These are phyloP conservation scores for Lichtheimia ornata DNA, from an alignment of 371 early-diverging fungal genomes.

Conservation along the genomic window DNA sequence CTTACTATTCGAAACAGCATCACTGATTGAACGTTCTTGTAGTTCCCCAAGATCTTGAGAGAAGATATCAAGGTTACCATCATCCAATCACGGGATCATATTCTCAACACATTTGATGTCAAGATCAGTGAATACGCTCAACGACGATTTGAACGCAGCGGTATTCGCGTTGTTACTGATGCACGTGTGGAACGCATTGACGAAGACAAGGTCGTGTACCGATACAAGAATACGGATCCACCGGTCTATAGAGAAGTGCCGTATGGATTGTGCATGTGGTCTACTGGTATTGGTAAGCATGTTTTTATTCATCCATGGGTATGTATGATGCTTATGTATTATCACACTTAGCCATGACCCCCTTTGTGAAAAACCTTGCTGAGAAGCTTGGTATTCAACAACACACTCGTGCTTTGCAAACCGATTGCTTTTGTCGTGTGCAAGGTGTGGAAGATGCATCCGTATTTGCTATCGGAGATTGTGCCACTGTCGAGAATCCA, in stretches of 20 bases:
- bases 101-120: conserved; percentile 82
- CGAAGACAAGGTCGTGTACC: conserved; percentile 32
- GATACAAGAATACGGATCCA: conserved; percentile 20
- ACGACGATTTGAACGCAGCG: conserved; percentile 70
- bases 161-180: conserved; percentile 73
- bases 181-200: conserved; percentile 70
- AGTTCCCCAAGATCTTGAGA: conserved; percentile 64
- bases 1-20: background rate
- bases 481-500: conserved; percentile 78
- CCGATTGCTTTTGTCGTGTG: conserved; percentile 73
- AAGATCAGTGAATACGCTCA: conserved; percentile 70
- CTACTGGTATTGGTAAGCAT: conserved; percentile 75
- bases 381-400: conserved; percentile 55
- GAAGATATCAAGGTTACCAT: conserved; percentile 71
- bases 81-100: conserved; percentile 77
- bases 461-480: conserved; percentile 88
- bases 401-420: conserved; percentile 68
- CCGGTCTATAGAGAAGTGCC: conserved; percentile 38
- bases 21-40: background rate
- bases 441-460: conserved; percentile 61
- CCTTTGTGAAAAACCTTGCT: conserved; percentile 55
- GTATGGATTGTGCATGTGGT: conserved; percentile 83
- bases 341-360: conserved; percentile 51
- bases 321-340: background rate
- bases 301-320: background rate